Percentiles rank a stretch among this genome's conserved stretches.
phyloP scores from a whole-genome alignment of 306 rosid species.

The Quercus variabilis region DNA sequence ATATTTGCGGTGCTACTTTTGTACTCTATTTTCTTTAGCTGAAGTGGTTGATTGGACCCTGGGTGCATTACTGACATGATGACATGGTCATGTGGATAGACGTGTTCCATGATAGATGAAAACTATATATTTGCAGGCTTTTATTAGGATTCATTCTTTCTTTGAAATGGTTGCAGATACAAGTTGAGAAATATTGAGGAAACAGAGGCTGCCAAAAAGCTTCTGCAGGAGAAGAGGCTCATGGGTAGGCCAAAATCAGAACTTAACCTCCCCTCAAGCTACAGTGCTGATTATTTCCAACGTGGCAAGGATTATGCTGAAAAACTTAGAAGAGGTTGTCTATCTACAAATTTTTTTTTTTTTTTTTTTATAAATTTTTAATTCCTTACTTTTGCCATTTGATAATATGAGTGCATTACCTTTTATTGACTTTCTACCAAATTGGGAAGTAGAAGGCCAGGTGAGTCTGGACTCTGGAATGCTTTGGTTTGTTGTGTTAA shows the following conservation, averaged over 20 bases:
- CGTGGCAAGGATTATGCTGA: slow-evolving; percentile 99
- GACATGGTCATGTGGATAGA: background rate
- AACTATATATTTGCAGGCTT: background rate
- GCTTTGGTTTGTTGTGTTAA: slow-evolving; percentile 8
- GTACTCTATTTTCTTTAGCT: background rate
- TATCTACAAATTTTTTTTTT: background rate
- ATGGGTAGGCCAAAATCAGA: slow-evolving; percentile 79
- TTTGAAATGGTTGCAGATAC: slow-evolving; percentile 49
- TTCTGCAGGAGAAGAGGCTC: slow-evolving; percentile 92
- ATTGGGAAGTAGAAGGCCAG: background rate
- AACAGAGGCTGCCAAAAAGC: slow-evolving; percentile 96
- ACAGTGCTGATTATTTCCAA: slow-evolving; percentile 95
- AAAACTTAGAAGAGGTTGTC: slow-evolving; percentile 83
- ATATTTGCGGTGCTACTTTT: background rate
- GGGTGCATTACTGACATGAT: background rate
- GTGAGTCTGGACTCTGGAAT: background rate
- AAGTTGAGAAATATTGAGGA: slow-evolving; percentile 92
- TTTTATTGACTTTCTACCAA: background rate
- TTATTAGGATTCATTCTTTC: background rate
- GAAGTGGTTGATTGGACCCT: background rate
- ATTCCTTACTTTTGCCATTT: background rate
- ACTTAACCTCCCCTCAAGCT: slow-evolving; percentile 83
- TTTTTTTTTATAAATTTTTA: too few species aligned
- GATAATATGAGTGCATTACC: background rate
- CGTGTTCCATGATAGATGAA: background rate